These are phyloP conservation scores for Wickerhamomyces sydowiorum DNA, from an alignment of 805 yeast species.

Conservation along the genomic window DNA sequence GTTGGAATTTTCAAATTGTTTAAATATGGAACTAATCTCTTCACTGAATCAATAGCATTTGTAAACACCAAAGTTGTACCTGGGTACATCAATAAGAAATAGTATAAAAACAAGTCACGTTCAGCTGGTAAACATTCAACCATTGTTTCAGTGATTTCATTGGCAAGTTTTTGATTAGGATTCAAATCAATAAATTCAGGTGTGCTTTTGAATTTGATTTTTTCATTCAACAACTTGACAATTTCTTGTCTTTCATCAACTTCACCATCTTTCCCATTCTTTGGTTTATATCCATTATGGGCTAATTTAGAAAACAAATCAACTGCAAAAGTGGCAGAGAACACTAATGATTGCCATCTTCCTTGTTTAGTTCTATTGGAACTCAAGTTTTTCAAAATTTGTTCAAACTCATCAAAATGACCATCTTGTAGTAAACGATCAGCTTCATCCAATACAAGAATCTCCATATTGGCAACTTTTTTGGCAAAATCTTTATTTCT, in stretches of 20 bases:
- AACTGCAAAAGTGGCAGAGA: constrained; percentile 87
- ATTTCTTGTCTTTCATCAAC: constrained; percentile 48
- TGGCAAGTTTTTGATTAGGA: constrained; percentile 76
- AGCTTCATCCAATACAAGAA: constrained; percentile 86
- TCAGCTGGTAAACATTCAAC: constrained; percentile 89
- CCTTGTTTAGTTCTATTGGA: constrained; percentile 42
- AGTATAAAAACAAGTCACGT: constrained; percentile 85
- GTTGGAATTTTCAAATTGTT: constrained; percentile 61
- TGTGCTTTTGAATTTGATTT: constrained; percentile 63
- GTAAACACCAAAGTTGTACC: constrained; percentile 90
- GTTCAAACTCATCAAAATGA: constrained; percentile 89
- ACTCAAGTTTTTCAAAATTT: constrained; percentile 60
- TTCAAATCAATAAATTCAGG: constrained; percentile 81
- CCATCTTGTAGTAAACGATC: constrained; percentile 94
- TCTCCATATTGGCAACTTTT: constrained; percentile 37
- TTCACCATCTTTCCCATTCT: constrained; percentile 19
- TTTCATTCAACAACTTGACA: constrained; percentile 55
- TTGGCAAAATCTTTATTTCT: constrained; percentile 40
- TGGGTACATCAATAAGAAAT: constrained; percentile 78
- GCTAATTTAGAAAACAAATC: constrained; percentile 76
- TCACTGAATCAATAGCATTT: constrained; percentile 92
- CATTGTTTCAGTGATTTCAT: constrained; percentile 73
- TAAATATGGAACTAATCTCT: constrained; percentile 72
- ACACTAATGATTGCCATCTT: constrained; percentile 81
- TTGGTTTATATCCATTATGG: constrained; percentile 27